Base-by-base conservation (phyloP, 306 rosid genomes). In the Vigna unguiculata region DNA sequence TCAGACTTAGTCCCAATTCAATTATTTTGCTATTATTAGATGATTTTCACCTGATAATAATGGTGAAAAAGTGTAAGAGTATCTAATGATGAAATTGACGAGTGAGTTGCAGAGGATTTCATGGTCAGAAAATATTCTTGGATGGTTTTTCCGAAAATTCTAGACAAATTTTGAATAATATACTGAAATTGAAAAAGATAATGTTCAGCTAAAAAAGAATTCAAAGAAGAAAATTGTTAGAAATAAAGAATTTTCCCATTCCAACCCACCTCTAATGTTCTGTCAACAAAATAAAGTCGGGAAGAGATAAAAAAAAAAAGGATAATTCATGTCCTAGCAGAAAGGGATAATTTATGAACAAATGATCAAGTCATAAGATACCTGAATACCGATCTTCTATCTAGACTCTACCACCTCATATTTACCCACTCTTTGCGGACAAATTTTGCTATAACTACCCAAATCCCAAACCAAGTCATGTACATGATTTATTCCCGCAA, bases 371-470 rank as follows among this genome's bases (percentile, higher is more conserved):
- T 52, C 49, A 58, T 12, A 22, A 58, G 60, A 57, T 21, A 55
- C 24, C 7, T 1, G 6, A 58, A 25, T 58, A 13, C 19, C 11
- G 8, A 78, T 38, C 64, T 20, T 13, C 51, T 55, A 13, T 13
- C 51, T 55, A 13, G 20, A 48, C 16, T 76, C 52, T 71, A 64
- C 66, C 64, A 16, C 38, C 46, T 47, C 36, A 5, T 16, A 9
- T 22, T 70, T 28, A 61, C 67, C 64, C 61, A 63, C 53, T 53
- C 73, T 14, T 16, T 9, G 7, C 43, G 65, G 32, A 13, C 79
- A 76, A 19, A 53, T 81, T 72, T 67, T 59, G 58, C 59, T 59
- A 13, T 6, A 30, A 69, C 25, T 71, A 24, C 52, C 54, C 41
- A 14, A 48, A 47, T 55, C 46, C 21, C 28, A n/a, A 20, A 40